Evolutionary conservation across 768 basidiomycete species (phyloP).

Genomic region (Collybiopsis luxurians): DNA sequence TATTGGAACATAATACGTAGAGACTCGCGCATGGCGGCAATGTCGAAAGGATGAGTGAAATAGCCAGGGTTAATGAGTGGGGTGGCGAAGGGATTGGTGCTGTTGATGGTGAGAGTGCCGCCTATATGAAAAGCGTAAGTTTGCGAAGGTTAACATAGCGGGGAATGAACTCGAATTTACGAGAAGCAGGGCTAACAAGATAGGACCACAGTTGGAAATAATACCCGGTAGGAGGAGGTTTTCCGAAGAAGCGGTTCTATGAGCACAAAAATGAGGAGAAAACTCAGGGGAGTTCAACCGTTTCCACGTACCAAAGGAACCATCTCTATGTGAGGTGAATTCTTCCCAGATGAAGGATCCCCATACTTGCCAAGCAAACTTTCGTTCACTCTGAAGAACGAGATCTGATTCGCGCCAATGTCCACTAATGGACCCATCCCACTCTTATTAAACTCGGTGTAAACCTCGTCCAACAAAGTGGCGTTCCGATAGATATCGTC

Average conservation of each 20-base stretch:
- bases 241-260: slow-evolving; percentile 7
- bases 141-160: too few relatives aligned
- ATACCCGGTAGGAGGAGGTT: slow-evolving; percentile 6
- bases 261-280: neutral
- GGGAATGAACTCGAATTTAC: too few relatives aligned
- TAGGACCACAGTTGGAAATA: too few relatives aligned
- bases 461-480: slow-evolving; percentile 4
- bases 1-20: slow-evolving; percentile 16
- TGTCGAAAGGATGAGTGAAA: slow-evolving; percentile 20
- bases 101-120: slow-evolving; percentile 27
- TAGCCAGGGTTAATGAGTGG: slow-evolving; percentile 46
- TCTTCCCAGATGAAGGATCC: slow-evolving; percentile 24
- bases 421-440: slow-evolving; percentile 16
- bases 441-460: slow-evolving; percentile 13
- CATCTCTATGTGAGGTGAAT: neutral
- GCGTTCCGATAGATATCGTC: slow-evolving; percentile 11
- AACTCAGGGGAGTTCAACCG: neutral
- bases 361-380: slow-evolving; percentile 8
- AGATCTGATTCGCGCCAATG: slow-evolving; percentile 7
- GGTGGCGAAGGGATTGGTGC: slow-evolving; percentile 34
- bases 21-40: slow-evolving; percentile 14
- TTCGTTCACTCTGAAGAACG: slow-evolving; percentile 17
- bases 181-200: slow-evolving; percentile 15
- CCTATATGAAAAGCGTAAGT: slow-evolving; percentile 13
- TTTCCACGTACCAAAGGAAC: slow-evolving; percentile 9